Evolutionary conservation across 2,329 filamentous ascomycete species (phyloP).

Genomic region (Ophiocordyceps sinensis): DNA sequence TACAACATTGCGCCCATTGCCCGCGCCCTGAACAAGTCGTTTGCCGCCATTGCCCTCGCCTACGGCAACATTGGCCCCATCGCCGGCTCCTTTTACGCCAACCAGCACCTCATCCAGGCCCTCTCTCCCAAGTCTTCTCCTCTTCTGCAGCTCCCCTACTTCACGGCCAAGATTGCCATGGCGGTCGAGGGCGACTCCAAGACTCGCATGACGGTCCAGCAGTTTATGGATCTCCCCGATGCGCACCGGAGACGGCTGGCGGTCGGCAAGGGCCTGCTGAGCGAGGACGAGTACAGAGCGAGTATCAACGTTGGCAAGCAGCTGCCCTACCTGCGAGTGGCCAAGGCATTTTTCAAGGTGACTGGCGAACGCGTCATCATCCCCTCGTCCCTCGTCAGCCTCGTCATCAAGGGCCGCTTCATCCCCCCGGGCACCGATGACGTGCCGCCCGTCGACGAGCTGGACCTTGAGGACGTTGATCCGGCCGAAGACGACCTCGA

Average conservation of each 20-base stretch:
- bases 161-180: slow-evolving; percentile 52
- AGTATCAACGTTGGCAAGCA: slow-evolving; percentile 68
- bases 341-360: slow-evolving; percentile 97
- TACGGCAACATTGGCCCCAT: slow-evolving; percentile 76
- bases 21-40: slow-evolving; percentile 70
- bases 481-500: slow-evolving; percentile 86
- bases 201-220: slow-evolving; percentile 63
- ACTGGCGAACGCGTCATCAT: slow-evolving; percentile 87
- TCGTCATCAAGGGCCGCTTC: slow-evolving; percentile 90
- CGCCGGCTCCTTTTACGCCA: slow-evolving; percentile 64
- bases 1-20: slow-evolving; percentile 81
- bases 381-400: slow-evolving; percentile 79
- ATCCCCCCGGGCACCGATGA: slow-evolving; percentile 71
- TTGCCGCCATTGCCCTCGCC: slow-evolving; percentile 73
- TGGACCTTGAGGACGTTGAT: slow-evolving; percentile 81
- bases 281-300: slow-evolving; percentile 60
- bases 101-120: slow-evolving; percentile 83
- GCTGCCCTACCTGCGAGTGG: slow-evolving; percentile 69
- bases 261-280: slow-evolving; percentile 56
- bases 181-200: slow-evolving; percentile 63
- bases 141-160: slow-evolving; percentile 79
- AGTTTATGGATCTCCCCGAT: slow-evolving; percentile 77
- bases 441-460: slow-evolving; percentile 58
- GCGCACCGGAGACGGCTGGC: slow-evolving; percentile 56
- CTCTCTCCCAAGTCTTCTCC: slow-evolving; percentile 71